These are phyloP conservation scores for Monosporascus sp. DNA, from an alignment of 2,329 filamentous ascomycete species.

Conservation along the genomic window DNA sequence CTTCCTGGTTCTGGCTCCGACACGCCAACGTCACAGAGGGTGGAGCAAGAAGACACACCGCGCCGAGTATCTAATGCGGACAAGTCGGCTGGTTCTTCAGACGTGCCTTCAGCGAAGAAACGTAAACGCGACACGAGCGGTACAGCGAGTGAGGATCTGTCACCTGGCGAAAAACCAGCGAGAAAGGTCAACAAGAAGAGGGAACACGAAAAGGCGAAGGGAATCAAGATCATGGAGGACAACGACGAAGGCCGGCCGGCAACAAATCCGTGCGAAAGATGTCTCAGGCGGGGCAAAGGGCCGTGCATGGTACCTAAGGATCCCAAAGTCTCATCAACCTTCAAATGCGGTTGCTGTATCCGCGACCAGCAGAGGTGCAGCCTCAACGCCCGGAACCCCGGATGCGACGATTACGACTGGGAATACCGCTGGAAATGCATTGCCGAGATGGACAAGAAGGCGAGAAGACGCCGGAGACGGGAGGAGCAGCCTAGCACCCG, in stretches of 20 bases:
- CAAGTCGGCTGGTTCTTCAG: not conserved
- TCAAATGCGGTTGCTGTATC: not conserved
- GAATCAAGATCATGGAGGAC: not conserved
- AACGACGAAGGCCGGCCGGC: not conserved
- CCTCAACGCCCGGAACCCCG: not conserved
- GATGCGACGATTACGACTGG: not conserved
- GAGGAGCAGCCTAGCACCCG: not conserved
- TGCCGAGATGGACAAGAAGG: not conserved
- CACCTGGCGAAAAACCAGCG: not conserved
- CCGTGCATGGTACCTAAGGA: not conserved
- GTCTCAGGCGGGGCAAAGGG: not conserved
- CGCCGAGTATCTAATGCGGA: not conserved
- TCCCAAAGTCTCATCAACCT: not conserved
- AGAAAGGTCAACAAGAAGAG: not conserved
- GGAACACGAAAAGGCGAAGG: not conserved
- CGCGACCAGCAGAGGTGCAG: not conserved
- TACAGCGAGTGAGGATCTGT: not conserved
- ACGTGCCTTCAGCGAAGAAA: not conserved
- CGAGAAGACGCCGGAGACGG: not conserved
- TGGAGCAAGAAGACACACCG: not conserved
- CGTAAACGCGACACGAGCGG: not conserved
- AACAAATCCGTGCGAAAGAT: not conserved
- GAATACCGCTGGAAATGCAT: not conserved
- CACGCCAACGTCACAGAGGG: not conserved
- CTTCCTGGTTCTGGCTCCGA: not conserved